Evolutionary conservation across 805 yeast species (phyloP), one percentile per base, ranked within the genome.

Genomic region (Candida montana): DNA sequence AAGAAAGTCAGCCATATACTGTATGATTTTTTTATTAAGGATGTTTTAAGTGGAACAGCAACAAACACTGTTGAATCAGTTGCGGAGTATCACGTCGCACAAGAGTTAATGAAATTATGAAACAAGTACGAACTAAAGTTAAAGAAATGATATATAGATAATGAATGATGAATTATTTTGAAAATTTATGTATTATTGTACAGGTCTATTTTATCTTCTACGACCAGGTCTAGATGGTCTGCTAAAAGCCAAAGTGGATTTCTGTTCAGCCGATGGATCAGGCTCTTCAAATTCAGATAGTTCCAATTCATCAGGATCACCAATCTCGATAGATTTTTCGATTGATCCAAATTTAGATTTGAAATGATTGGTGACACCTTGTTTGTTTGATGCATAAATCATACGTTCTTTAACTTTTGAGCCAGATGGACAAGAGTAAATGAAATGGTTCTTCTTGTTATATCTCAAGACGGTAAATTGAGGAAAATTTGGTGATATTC

Each of bases 331-430:
- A 38, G 74, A 74, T 28, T 68, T 68, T 7, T 30, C 42, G n/a
- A 35, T 5, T 5, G 40, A 1, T 57, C 58, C 33, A 63, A 20
- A 63, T 7, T 55, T 43, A 16, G 56, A 47, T 45, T 71, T 68
- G 55, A 84, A 64, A 44, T 73, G 69, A 35, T 67, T 69, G 27
- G 79, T 61, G 41, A 83, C 71, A 7, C 82, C 83, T 39, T 69
- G 71, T 56, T 80, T 83, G 47, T 82, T 83, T 3, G 95, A 76
- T 1, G 99, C 98, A 56, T 89, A 88, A 38, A 89, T 61, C 97
- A 91, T 91, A 53, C 98, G 75, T 39, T 89, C 93, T 61, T 82
- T 84, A 31, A 93, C 93, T 62, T 80, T 81, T 33, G 96, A 82
- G 1, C 90, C 89, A 0, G 95, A 79, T 4, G 99, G 98, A 61